phyloP scores from a whole-genome alignment of 495 filamentous ascomycete species.

The Aspergillus mulundensis region DNA sequence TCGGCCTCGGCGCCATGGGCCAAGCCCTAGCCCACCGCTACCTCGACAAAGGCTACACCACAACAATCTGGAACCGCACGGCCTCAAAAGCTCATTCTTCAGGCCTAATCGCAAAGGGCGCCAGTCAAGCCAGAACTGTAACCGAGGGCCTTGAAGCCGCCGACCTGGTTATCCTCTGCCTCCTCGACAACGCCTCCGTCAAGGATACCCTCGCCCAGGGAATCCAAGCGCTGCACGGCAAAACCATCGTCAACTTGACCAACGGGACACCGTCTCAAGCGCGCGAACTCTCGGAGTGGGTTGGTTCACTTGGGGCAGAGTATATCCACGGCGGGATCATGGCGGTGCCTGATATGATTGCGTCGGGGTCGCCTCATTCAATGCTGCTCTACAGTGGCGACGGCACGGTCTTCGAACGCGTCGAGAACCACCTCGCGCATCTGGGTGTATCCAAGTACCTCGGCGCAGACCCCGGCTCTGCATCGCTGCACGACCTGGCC shows the following conservation, averaged over 20 bases:
- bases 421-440: constrained; percentile 1
- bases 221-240: neutral
- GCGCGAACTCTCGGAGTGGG: neutral
- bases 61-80: constrained; percentile 13
- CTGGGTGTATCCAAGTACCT: constrained; percentile 8
- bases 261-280: neutral
- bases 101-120: constrained; percentile 2
- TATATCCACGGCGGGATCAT: constrained; percentile 18
- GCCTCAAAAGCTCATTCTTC: neutral
- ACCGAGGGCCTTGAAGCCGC: neutral
- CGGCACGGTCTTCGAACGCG: neutral
- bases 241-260: constrained; percentile 1
- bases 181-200: constrained; percentile 11
- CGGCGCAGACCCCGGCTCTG: constrained; percentile 5
- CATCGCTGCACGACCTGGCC: constrained; percentile 15
- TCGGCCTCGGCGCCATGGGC: constrained; percentile 16
- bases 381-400: constrained; percentile 9
- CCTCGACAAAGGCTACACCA: constrained; percentile 7
- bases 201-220: neutral
- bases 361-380: constrained; percentile 1
- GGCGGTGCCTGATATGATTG: constrained; percentile 15
- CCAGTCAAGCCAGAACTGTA: neutral
- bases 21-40: constrained; percentile 8
- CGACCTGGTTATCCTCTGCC: constrained; percentile 12
- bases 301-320: neutral